These are phyloP conservation scores for Cyclotella choctawhatcheeana DNA, from an alignment of 108 stramenopile genomes.

Conservation along the genomic window DNA sequence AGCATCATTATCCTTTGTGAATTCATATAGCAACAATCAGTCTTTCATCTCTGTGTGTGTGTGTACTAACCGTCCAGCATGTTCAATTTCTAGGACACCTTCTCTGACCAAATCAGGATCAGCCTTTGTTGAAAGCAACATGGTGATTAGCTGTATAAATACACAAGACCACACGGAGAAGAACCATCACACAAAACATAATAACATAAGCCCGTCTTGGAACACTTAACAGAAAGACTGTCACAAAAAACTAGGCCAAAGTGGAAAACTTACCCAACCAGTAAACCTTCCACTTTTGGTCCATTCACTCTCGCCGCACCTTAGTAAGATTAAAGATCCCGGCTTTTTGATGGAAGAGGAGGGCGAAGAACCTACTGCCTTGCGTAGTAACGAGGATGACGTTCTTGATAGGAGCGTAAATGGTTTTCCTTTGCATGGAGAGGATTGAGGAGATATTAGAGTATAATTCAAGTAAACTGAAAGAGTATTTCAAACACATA, in stretches of 20 bases:
- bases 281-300: constrained; percentile 65
- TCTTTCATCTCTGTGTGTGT: too few species aligned
- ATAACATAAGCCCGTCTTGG: too few species aligned
- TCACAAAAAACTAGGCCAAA: too few species aligned
- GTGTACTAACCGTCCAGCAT: constrained; percentile 47
- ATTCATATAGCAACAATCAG: not conserved
- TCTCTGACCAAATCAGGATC: constrained; percentile 59
- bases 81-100: constrained; percentile 54
- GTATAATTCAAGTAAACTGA: too few species aligned
- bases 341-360: constrained; percentile 29
- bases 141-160: too few species aligned
- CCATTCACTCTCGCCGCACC: constrained; percentile 57
- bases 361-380: not conserved
- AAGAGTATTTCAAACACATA: too few species aligned
- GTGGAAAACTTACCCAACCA: too few species aligned
- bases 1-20: not conserved
- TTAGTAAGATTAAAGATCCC: constrained; percentile 60
- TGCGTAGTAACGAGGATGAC: not conserved
- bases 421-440: constrained; percentile 6
- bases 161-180: too few species aligned
- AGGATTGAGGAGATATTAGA: not conserved
- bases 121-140: too few species aligned
- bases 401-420: constrained; percentile 1
- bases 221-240: too few species aligned
- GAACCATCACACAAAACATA: too few species aligned